These are phyloP conservation scores for Lachancea sp. DNA, from an alignment of 805 yeast genomes.

Conservation along the genomic window DNA sequence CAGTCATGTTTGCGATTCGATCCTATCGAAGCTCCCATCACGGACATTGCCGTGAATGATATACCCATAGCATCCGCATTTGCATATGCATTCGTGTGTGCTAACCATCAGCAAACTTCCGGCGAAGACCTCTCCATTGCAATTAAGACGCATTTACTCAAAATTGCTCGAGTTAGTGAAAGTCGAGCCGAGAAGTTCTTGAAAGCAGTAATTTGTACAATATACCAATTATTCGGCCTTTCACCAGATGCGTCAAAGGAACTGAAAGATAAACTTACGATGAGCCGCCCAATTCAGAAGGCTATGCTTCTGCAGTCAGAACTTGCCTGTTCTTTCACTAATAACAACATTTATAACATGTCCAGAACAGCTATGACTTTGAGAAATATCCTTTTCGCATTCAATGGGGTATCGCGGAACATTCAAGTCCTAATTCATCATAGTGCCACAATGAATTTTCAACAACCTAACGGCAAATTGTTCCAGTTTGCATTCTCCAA, in stretches of 20 bases:
- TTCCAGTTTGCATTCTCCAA: conserved; percentile 49
- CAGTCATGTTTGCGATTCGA: conserved; percentile 19
- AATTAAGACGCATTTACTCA: conserved; percentile 27
- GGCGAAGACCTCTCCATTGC: conserved; percentile 34
- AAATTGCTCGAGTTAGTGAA: conserved; percentile 17
- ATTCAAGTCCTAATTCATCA: conserved; percentile 22
- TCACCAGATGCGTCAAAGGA: conserved; percentile 33
- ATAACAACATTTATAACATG: conserved; percentile 28
- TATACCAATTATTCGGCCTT: conserved; percentile 32
- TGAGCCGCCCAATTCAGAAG: conserved; percentile 33
- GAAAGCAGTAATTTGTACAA: conserved; percentile 21
- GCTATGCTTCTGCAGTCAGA: conserved; percentile 32
- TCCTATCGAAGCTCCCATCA: conserved; percentile 16
- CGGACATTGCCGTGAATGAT: conserved; percentile 17
- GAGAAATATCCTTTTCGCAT: conserved; percentile 31
- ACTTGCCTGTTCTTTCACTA: conserved; percentile 27
- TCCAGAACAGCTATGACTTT: conserved; percentile 28
- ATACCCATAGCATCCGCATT: conserved; percentile 27
- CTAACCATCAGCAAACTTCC: conserved; percentile 31
- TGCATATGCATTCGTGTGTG: conserved; percentile 33
- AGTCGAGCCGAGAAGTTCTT: conserved; percentile 26
- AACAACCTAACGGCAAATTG: conserved; percentile 43
- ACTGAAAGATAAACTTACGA: conserved; percentile 31
- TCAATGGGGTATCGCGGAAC: conserved; percentile 33
- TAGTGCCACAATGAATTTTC: conserved; percentile 34